Evolutionary conservation across 495 filamentous ascomycete species (phyloP).

Genomic region (Penicillium macrosclerotiorum): DNA sequence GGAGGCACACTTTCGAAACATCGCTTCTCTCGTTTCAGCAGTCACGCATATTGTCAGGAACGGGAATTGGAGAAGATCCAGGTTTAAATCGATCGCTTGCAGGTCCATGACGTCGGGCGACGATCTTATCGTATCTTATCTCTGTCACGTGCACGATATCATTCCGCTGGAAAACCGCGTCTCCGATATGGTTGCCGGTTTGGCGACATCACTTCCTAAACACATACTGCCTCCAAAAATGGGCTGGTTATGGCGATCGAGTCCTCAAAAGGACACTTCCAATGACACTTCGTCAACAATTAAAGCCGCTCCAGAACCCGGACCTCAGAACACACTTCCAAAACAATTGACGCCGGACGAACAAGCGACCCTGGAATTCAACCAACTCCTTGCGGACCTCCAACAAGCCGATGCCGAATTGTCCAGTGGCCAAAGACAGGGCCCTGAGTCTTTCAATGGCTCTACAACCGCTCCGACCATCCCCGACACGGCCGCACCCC

Average conservation of each 20-base stretch:
- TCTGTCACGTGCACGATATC: constrained; percentile 6
- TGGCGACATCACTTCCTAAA: not conserved
- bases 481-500: constrained; percentile 1
- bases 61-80: constrained; percentile 1
- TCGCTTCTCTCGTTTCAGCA: constrained; percentile 18
- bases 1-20: no score
- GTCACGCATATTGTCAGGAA: constrained; percentile 2
- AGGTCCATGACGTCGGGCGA: constrained; percentile 14
- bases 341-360: constrained; percentile 53
- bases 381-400: constrained; percentile 54
- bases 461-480: constrained; percentile 12
- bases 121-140: constrained; percentile 12
- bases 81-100: constrained; percentile 6
- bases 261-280: constrained; percentile 21
- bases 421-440: constrained; percentile 6
- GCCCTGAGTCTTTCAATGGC: constrained; percentile 2
- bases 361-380: constrained; percentile 60
- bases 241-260: constrained; percentile 52
- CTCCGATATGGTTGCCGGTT: not conserved
- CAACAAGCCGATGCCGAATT: constrained; percentile 33
- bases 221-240: constrained; percentile 25
- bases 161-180: constrained; percentile 14
- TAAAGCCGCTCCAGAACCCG: constrained; percentile 14
- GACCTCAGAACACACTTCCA: constrained; percentile 24
- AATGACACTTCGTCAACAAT: constrained; percentile 15